Base-by-base conservation (phyloP, 2,329 filamentous ascomycete genomes). In the Claviceps monticola region DNA sequence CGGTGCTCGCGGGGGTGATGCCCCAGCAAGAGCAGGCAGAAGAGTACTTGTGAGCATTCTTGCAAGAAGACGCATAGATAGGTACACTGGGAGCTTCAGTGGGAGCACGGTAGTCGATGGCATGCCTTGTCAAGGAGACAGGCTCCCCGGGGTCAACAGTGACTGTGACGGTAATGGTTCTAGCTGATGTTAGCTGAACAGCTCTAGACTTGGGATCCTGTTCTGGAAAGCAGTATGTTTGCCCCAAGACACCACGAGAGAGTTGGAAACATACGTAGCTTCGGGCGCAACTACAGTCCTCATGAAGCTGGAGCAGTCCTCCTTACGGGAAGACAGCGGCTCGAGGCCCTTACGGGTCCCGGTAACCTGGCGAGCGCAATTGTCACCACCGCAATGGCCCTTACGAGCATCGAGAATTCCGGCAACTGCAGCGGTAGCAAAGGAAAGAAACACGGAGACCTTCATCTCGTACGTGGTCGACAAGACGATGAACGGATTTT, bases 361-460 rank as follows among this genome's bases (percentile, higher is more conserved):
- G 43, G 70, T 72, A 54, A 74, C 66, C 53, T 69, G 67, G 48
- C 70, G 68, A 62, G 70, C 70, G 65, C 71, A 74, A 66, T 72
- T 73, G 66, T 74, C 69, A 58, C 65, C 68, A 19, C 54, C 54
- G 48, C 57, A 58, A 54, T 62, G 56, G 60, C 67, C 71, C 53
- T 55, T 57, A 53, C 68, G 68, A 56, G 59, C 57, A 52, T 68
- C 62, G 37, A 71, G 53, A 51, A 64, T 60, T 58, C 61, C 59
- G 51, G 66, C 68, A 48, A 67, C 56, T 57, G 65, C 68, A 50
- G 64, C 58, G 55, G 64, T 65, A 54, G 63, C 65, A 52, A 71
- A 58, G 46, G 65, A 66, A 46, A 71, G 64, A 56, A 68, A 57
- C 55, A 64, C 60, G 58, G 63, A 58, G 61, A 65, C 60, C 66